These are phyloP conservation scores for Penicillium tannophilum DNA, from an alignment of 495 filamentous ascomycete species.

Conservation along the genomic window DNA sequence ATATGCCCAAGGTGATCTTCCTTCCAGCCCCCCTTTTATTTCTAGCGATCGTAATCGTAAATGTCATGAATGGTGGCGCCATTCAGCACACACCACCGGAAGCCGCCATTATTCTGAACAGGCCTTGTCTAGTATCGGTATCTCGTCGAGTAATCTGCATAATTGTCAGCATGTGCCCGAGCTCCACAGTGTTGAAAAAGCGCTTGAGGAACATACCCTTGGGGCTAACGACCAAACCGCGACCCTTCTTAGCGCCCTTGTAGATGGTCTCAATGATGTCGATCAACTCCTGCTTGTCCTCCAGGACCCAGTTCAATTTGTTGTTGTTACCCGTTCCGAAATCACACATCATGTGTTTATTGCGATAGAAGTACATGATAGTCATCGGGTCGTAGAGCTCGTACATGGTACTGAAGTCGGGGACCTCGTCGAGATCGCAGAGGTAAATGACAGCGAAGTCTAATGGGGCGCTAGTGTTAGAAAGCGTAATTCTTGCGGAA, in stretches of 20 bases:
- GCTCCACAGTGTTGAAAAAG: background rate
- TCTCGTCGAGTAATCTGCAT: slow-evolving; percentile 75
- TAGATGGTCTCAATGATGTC: slow-evolving; percentile 99
- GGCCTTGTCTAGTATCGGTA: slow-evolving; percentile 66
- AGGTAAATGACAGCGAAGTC: slow-evolving; percentile 85
- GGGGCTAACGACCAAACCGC: slow-evolving; percentile 92
- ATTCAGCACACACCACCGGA: slow-evolving; percentile 1
- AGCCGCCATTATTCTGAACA: background rate
- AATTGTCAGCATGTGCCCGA: slow-evolving; percentile 19
- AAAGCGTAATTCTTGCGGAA: background rate
- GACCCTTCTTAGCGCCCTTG: slow-evolving; percentile 93
- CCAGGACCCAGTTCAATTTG: slow-evolving; percentile 94
- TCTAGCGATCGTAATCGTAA: slow-evolving; percentile 22
- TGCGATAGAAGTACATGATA: slow-evolving; percentile 93
- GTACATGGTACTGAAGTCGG: slow-evolving; percentile 97
- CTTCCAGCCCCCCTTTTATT: slow-evolving; percentile 1
- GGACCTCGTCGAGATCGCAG: slow-evolving; percentile 93
- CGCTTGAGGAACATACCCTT: slow-evolving; percentile 56
- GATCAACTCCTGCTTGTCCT: slow-evolving; percentile 98
- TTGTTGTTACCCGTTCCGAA: slow-evolving; percentile 99
- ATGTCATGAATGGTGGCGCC: slow-evolving; percentile 17
- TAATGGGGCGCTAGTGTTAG: slow-evolving; percentile 9
- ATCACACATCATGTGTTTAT: slow-evolving; percentile 99
- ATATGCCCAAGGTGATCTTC: background rate
- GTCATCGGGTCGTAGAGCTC: slow-evolving; percentile 74